Base-by-base conservation (phyloP, 78 protist genomes). In the Trichosphaerium sp. region DNA sequence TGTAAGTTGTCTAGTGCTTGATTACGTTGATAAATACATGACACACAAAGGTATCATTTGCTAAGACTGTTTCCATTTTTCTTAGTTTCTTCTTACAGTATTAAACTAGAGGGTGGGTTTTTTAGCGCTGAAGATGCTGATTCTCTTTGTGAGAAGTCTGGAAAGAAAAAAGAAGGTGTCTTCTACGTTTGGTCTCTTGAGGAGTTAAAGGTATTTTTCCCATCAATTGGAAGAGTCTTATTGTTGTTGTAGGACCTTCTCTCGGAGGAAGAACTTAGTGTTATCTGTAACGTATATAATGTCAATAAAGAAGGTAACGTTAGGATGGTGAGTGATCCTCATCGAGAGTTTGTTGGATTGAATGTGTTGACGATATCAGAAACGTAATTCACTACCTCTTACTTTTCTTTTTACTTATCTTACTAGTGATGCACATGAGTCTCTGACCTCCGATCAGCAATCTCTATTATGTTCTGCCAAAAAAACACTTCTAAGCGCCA, bases 81-180 rank as follows among this genome's bases (percentile, higher is more conserved):
- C 12, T 76, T 0, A 68, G 77, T 1, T 42, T 43, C 44, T 2
- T 0, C 31, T 15, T 38, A 15, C 11, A 56, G 31, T 41, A 56
- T 38, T 15, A 11, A 41, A 38, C 28, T 56, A 0, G 71, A 58
- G 0, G 82, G 81, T 26, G 87, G 73, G 4, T 85, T 85, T 60
- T 82, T 23, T 48, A 32, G 58, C 15, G 87, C 91, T 10, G 85
- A 78, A 26, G 91, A 85, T 71, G 91, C 91, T 1, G 91, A 85
- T 55, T 55, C 75, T 51, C 51, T 74, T 26, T 21, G 47, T 21
- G 26, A 11, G 12, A 74, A 79, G 29, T 11, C 7, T 6, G 44
- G 38, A 35, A 73, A 65, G 31, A 63, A 74, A 43, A 2, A 39
- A 12, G 91, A 85, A 31, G 91, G 91, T 12, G 84, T 80, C 37